Base-by-base conservation (phyloP, 371 early-diverging fungal species). In the Entomophthora muscae region DNA sequence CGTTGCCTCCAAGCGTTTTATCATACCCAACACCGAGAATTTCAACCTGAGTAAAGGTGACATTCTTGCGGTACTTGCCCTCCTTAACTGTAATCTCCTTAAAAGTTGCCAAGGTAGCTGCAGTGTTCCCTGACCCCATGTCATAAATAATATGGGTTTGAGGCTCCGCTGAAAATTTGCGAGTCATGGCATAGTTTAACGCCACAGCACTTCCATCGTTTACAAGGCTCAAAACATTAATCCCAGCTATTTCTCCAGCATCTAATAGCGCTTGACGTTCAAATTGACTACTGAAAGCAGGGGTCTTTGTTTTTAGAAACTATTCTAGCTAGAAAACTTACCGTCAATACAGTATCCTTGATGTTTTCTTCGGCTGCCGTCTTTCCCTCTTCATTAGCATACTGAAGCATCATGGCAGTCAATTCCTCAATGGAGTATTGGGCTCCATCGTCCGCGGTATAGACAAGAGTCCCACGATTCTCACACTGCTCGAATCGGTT, bases 151-250 rank as follows among this genome's bases (percentile, higher is more conserved):
- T 72, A 69, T 94, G 91, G 68, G 84, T 77, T 67, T 93, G 86
- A 3, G 86, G 81, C 32, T 78, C 78, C 53, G 73, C 69, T 3
- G 76, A 74, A 68, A 93, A 88, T 7, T 77, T 75, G 51, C 86
- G 74, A 27, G 71, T 65, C 71, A 90, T 83, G 32, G 91, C 95
- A 73, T 89, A 96, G 75, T 92, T 93, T 51, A 96, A 74, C 2
- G 97, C 98, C 32, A 91, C 95, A 23, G 98, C 95, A 55, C 93
- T 87, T 65, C 90, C 93, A 67, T 96, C 96, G 72, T 90, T 88
- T 68, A 95, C 84, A 21, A 98, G 73, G 12, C 83, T 69, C 22
- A 91, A 69, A 3, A 91, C 88, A 63, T 83, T 82, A 33, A 98
- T 70, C 3, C 88, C 92, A 23, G 95, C 96, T 52, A 98, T 69